A percentile compares a stretch with the other conserved stretches of the same genome.
phyloP scores from a whole-genome alignment of 805 yeast species.

The Starmerella apicola region DNA sequence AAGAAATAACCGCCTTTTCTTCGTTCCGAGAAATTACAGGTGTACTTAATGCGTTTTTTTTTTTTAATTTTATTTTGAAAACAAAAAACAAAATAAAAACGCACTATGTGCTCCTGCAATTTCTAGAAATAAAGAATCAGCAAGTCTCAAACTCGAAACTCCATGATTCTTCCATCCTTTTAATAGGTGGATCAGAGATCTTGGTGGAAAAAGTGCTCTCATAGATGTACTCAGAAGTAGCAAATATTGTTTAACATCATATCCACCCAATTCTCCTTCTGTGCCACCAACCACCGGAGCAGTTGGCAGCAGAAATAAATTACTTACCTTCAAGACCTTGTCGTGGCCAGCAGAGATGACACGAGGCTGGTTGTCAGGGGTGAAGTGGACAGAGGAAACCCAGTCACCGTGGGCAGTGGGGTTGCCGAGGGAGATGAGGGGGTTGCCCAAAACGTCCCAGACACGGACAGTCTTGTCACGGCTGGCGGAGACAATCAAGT shows the following conservation, averaged over 20 bases:
- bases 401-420: constrained; percentile 90
- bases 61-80: too few species aligned
- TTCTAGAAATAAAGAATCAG: too few species aligned
- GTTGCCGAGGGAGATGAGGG: constrained; percentile 69
- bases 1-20: too few species aligned
- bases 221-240: constrained; percentile 88
- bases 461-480: constrained; percentile 82
- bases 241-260: constrained; percentile 86
- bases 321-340: constrained; percentile 96
- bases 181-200: constrained; percentile 70
- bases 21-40: too few species aligned
- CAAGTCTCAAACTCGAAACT: constrained; percentile 2
- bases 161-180: too few species aligned
- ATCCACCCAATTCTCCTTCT: constrained; percentile 24
- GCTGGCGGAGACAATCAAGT: constrained; percentile 97
- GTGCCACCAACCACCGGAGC: neutral
- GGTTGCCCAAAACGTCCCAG: constrained; percentile 98
- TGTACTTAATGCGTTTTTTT: too few species aligned
- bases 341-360: constrained; percentile 98
- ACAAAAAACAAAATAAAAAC: too few species aligned
- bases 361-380: constrained; percentile 50
- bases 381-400: constrained; percentile 97
- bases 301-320: too few species aligned
- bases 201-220: constrained; percentile 96
- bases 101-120: too few species aligned